phyloP scores from a whole-genome alignment of 2,329 filamentous ascomycete genomes.

The Ceratocystis colombiana region DNA sequence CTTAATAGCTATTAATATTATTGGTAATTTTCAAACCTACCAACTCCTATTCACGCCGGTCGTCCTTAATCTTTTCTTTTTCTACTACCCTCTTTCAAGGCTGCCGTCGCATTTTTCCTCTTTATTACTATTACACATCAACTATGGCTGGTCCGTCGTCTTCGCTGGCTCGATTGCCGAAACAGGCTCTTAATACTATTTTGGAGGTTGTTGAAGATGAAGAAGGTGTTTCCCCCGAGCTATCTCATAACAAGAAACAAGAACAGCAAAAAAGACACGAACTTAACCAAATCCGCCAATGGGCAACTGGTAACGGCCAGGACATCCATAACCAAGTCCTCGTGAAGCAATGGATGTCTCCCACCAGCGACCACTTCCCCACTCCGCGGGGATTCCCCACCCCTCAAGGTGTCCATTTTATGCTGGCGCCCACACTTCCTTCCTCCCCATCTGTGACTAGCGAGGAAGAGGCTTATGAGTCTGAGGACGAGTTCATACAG shows the following conservation, averaged over 20 bases:
- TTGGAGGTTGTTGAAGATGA: conserved; percentile 45
- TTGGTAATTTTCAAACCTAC: conserved; percentile 16
- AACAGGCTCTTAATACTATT: conserved; percentile 53
- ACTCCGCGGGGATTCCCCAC: conserved; percentile 48
- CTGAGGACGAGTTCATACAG: not conserved
- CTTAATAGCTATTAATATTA: conserved; percentile 10
- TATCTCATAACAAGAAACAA: not conserved
- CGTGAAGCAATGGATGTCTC: conserved; percentile 50
- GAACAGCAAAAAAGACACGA: not conserved
- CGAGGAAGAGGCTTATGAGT: conserved; percentile 34
- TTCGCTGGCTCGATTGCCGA: conserved; percentile 46
- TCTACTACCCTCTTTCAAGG: not conserved
- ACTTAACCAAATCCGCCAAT: not conserved
- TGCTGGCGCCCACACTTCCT: conserved; percentile 52
- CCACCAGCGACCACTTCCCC: conserved; percentile 54
- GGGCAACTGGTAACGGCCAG: conserved; percentile 16
- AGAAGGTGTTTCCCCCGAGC: not conserved
- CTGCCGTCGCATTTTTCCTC: conserved; percentile 29
- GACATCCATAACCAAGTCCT: conserved; percentile 36
- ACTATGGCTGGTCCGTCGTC: conserved; percentile 30
- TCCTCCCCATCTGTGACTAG: conserved; percentile 50
- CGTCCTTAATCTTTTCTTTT: conserved; percentile 21
- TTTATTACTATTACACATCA: not conserved
- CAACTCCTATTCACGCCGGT: conserved; percentile 7
- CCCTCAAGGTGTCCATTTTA: conserved; percentile 56